These are phyloP conservation scores for Cytospora leucostoma DNA, from an alignment of 2,329 filamentous ascomycete species.

Conservation along the genomic window DNA sequence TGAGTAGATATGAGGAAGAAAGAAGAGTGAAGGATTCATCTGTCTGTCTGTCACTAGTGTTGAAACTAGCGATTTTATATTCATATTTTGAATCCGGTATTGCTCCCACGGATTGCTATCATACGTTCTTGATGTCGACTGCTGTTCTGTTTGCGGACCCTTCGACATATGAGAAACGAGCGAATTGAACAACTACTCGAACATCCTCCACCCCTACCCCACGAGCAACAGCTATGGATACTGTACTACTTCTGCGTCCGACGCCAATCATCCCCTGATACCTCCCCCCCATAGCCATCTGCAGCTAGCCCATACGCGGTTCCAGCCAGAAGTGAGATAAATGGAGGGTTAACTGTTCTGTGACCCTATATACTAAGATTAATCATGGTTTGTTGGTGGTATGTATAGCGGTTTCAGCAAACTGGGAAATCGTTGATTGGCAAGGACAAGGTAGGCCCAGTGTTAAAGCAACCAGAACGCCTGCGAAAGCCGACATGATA, in stretches of 20 bases:
- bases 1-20: not conserved
- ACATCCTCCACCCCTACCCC: not conserved
- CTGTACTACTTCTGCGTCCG: not conserved
- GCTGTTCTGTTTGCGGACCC: not conserved
- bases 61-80: not conserved
- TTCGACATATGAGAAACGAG: not conserved
- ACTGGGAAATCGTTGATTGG: not conserved
- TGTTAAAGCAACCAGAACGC: conserved; percentile 7
- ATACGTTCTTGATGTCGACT: not conserved
- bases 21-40: not conserved
- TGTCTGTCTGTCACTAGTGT: not conserved
- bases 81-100: not conserved
- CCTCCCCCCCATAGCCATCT: not conserved
- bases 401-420: not conserved
- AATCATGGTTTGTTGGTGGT: conserved; percentile 12
- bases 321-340: not conserved
- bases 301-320: not conserved
- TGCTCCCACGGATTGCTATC: conserved; percentile 4
- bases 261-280: not conserved
- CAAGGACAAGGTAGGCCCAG: conserved; percentile 9
- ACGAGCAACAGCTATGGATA: conserved; percentile 10
- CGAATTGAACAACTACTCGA: conserved; percentile 9
- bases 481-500: not conserved
- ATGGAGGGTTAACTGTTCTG: conserved; percentile 2
- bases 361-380: conserved; percentile 21